Base-by-base conservation (phyloP, 768 basidiomycete species). In the Boletus reticulatus region DNA sequence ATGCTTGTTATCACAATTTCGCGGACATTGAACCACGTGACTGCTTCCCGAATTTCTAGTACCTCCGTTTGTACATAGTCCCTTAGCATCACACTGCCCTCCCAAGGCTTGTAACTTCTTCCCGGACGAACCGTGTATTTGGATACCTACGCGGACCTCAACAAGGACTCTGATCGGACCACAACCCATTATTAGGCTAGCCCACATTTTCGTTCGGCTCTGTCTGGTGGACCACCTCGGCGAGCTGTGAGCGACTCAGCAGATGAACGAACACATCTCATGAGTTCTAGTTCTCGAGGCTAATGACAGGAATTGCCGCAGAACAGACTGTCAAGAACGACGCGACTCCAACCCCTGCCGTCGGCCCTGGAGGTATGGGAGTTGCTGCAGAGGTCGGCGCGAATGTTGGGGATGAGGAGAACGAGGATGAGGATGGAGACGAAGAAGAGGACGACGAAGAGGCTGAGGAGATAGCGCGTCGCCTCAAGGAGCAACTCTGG, bases 401-500 rank as follows among this genome's bases (percentile, higher is more conserved):
- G 8, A 75, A 71, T 61, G 73, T 77, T 16, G 78, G 75, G 34
- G 75, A 76, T 17, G 77, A 73, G 32, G 76, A 72, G 7, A 72
- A n/a, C n/a, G n/a, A n/a, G n/a, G n/a, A 74, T 31, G 78, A 80
- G 36, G 80, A 76, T 2, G 79, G 78, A 2, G 81, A 81, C 9
- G 81, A 83, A 4, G 84, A 85, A 37, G 80, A 82, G 22, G 65
- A 66, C 13, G 65, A 66, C 24, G 87, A 85, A 6, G 84, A 89
- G 54, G 88, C 88, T 3, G 82, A 86, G 59, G 88, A 85, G 62
- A 88, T 89, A 61, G 87, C 87, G 6, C 79, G 85, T 44, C 76
- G 85, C 27, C 72, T 92, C 31, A 84, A 86, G n/a, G 87, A 87
- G 60, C 84, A 92, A 55, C 76, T 92, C 7, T 86, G 84, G 82